phyloP scores from a whole-genome alignment of 148 eudicot species.

The Persicaria tinctoria region DNA sequence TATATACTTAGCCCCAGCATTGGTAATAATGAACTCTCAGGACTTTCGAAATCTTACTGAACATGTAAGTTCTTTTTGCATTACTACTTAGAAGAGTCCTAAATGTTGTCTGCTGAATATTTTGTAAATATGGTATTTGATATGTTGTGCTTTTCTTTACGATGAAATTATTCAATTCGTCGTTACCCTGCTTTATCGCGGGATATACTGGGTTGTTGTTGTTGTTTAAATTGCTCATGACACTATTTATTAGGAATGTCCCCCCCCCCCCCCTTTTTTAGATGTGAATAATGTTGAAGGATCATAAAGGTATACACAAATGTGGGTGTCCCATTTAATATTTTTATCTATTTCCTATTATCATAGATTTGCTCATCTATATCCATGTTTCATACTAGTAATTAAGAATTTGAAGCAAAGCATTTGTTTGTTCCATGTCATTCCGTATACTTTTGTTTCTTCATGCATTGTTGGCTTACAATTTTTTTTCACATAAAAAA shows the following conservation, averaged over 20 bases:
- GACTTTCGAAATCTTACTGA: slow-evolving; percentile 82
- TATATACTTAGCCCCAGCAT: slow-evolving; percentile 86
- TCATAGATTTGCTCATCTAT: background rate
- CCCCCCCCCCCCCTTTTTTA: background rate
- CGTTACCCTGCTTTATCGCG: too few species aligned
- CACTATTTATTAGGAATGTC: background rate
- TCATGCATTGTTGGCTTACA: slow-evolving; percentile 12
- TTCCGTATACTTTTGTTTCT: background rate
- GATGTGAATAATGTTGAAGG: background rate
- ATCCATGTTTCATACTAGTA: background rate
- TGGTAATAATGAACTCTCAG: slow-evolving; percentile 72
- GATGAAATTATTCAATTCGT: background rate
- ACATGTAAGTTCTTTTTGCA: slow-evolving; percentile 45
- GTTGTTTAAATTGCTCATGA: background rate
- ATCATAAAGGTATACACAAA: background rate
- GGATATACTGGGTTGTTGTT: too few species aligned
- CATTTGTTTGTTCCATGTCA: background rate
- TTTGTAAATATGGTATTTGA: background rate
- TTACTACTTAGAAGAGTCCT: background rate
- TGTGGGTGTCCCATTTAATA: background rate
- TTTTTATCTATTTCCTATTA: background rate
- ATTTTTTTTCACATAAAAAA: slow-evolving; percentile 13
- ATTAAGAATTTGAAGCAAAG: background rate
- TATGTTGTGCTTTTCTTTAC: slow-evolving; percentile 1
- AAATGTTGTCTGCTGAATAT: background rate